Evolutionary conservation across 441 rosid genomes (phyloP), one percentile per base, ranked within the genome.

Genomic region (Populus hybrid): DNA sequence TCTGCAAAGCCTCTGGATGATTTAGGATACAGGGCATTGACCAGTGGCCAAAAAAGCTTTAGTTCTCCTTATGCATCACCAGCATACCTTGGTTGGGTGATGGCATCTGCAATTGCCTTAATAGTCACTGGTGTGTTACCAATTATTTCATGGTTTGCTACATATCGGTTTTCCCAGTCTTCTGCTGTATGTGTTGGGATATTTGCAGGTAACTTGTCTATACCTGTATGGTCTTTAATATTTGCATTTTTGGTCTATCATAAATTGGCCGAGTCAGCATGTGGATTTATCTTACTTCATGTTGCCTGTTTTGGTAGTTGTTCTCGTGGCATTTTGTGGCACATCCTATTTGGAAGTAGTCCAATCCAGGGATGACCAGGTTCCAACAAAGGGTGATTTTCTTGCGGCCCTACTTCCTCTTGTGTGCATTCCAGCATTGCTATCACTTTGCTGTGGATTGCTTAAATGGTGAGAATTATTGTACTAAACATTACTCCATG

Each of bases 401-500:
- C 95, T 97, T 82, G 99, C 99, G 77, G 95, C 99, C 78, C 85
- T 97, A 73, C 98, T 97, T 88, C 99, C 99, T 84, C 87, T 97
- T 78, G 87, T 93, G 79, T 91, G 99, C 89, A 89, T 94, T 79
- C 99, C 99, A 19, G 99, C 99, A 42, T 67, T 95, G 67, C 85
- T 97, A 67, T 90, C 98, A 34, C 94, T 97, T 79, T 88, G 95
- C 84, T 89, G 92, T 86, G 99, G 99, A 84, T 89, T 91, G 84
- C 88, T 94, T 81, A 97, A 95, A 89, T 97, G 99, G 99, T 97
- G 79, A 80, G 89, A 28, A 40, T 78, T 28, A 64, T 72, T 82
- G 40, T 80, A 77, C 65, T 69, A 21, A 21, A 23, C 28, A 63
- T 81, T 71, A 53, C 50, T 57, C 72, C 74, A 76, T 82, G 61